Base-by-base conservation (phyloP, 2,329 filamentous ascomycete species). In the Colletotrichum sp. region DNA sequence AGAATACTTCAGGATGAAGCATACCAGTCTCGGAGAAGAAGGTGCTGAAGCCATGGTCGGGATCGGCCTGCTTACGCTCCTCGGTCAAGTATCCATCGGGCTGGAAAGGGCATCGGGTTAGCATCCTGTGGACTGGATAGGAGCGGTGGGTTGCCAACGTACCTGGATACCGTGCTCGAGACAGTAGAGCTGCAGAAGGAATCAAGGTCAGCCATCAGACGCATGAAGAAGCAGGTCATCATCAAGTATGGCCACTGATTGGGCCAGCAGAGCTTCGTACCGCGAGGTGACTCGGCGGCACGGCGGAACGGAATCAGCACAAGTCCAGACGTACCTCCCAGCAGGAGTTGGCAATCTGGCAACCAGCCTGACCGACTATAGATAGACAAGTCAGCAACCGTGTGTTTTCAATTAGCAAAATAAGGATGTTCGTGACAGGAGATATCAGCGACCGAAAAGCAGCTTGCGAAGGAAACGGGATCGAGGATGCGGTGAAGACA, bases 11-110 rank as follows among this genome's bases (percentile, higher is more conserved):
- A 26, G 66, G 26, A 4, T 10, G 49, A 52, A 62, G 60, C 82
- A 76, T 95, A 98, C 97, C 96, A 84, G 97, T 99, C 92, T 99
- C 97, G 81, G 96, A 98, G 92, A 99, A 99, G 93, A 99, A 99
- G 84, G 97, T 99, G 92, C 96, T 98, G 93, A 99, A 99, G 81
- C 97, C 97, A 85, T 98, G 95, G 87, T 99, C 97, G 79, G 96
- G 95, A 79, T 98, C 95, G 85, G 93, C 93, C 82, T 92, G 93
- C 92, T 99, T 98, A 89, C 96, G 96, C 92, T 99, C 96, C 86
- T 98, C 96, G 80, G 96, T 99, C 87, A 99, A 93, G 91, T 95
- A 99, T 87, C 97, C 97, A 93, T 99, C 97, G 82, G 97, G 96
- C 96, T 99, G 86, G 79, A 32, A 71, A 26, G 32, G 71, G 39